Conservation (phyloP, 306 rosid species). For the Carpinus viminea region DNA sequence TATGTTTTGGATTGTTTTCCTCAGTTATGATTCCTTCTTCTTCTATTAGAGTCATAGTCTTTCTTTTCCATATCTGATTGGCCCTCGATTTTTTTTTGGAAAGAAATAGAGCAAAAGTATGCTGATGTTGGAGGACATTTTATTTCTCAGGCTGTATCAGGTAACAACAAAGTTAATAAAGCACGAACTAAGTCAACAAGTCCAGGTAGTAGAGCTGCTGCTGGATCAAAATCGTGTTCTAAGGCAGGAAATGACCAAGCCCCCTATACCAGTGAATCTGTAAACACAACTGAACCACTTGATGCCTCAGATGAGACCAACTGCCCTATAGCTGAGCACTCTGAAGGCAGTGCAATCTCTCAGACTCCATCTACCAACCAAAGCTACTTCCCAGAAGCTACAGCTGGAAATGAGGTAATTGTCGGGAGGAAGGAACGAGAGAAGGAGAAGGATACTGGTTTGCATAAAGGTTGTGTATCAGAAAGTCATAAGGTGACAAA, state of each 20-base stretch:
- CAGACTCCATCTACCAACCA: slow-evolving; percentile 29
- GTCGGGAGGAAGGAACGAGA: slow-evolving; percentile 36
- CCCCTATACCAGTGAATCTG: slow-evolving; percentile 17
- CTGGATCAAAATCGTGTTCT: slow-evolving; percentile 28
- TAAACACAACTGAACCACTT: slow-evolving; percentile 7
- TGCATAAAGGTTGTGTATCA: slow-evolving; percentile 25
- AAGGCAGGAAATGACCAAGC: slow-evolving; percentile 36
- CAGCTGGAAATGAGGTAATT: slow-evolving; percentile 8
- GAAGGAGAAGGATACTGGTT: slow-evolving; percentile 32
- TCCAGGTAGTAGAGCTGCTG: slow-evolving; percentile 28
- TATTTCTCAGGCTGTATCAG: slow-evolving; percentile 33
- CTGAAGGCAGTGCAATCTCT: slow-evolving; percentile 34
- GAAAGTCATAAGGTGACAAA: slow-evolving; percentile 37
- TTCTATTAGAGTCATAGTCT: not conserved
- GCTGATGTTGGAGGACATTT: slow-evolving; percentile 13
- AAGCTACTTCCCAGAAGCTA: slow-evolving; percentile 10
- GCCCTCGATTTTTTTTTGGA: not conserved
- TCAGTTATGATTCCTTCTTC: not conserved
- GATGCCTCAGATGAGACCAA: slow-evolving; percentile 25
- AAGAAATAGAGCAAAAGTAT: not conserved
- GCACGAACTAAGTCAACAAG: slow-evolving; percentile 34
- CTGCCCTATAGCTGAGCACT: slow-evolving; percentile 12
- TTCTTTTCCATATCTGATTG: not conserved
- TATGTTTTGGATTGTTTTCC: not conserved
- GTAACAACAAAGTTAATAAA: slow-evolving; percentile 33